These are phyloP conservation scores for Xerocomus minutiporus DNA, from an alignment of 1,284 basidiomycete genomes.

Conservation along the genomic window DNA sequence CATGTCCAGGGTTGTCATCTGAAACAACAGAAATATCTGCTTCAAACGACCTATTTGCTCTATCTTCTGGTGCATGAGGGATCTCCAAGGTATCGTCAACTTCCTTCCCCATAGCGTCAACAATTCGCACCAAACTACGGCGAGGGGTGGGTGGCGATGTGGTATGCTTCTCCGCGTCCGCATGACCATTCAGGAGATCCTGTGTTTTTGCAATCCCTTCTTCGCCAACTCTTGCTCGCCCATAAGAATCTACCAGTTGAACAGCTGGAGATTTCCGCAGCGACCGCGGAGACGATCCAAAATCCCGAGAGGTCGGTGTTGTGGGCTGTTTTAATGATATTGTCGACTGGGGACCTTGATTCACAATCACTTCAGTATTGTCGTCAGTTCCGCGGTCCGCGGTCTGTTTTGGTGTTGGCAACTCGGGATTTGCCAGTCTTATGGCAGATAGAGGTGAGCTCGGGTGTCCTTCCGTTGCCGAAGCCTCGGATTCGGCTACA, in stretches of 20 bases:
- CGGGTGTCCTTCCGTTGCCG: constrained; percentile 35
- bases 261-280: constrained; percentile 47
- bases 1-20: constrained; percentile 38
- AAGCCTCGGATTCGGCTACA: constrained; percentile 38
- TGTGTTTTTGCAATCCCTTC: neutral
- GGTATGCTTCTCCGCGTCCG: constrained; percentile 15
- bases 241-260: constrained; percentile 57
- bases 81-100: constrained; percentile 37
- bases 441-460: constrained; percentile 29
- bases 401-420: constrained; percentile 8
- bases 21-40: constrained; percentile 22
- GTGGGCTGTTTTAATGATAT: constrained; percentile 16
- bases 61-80: constrained; percentile 21
- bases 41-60: constrained; percentile 25
- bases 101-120: constrained; percentile 65
- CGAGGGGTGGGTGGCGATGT: constrained; percentile 30
- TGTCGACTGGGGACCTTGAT: neutral
- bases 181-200: constrained; percentile 7
- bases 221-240: constrained; percentile 36
- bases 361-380: neutral
- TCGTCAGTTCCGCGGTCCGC: neutral
- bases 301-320: constrained; percentile 22
- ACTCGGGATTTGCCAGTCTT: constrained; percentile 22
- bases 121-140: constrained; percentile 49
- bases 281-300: constrained; percentile 34